Base-by-base conservation (phyloP, 2,329 filamentous ascomycete genomes). In the Karstenula rhodostoma region DNA sequence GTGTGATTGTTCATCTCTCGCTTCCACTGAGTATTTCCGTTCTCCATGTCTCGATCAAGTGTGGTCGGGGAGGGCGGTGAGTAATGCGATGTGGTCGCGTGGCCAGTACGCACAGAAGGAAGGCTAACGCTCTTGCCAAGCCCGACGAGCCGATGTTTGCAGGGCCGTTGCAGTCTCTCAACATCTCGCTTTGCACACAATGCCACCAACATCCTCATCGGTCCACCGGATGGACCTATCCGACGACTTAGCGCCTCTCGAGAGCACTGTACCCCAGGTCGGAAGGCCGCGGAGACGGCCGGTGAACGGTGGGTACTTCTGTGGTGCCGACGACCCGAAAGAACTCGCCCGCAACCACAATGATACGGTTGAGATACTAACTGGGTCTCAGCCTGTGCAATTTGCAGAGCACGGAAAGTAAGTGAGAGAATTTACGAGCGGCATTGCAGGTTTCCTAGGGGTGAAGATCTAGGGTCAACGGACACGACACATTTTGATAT, bases 281-380 rank as follows among this genome's bases (percentile, higher is more conserved):
- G 57, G 55, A 55, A 49, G 60, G 61, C 62, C 66, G 62, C 67
- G 70, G 44, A 69, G 62, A 59, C 67, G 70, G 52, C 67, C 69
- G 46, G 57, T 70, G n/a, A 72, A 72, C 58, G 70, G 70, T 72
- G 65, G 48, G 60, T 57, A 22, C 2, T 9, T 37, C 23, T 47
- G 19, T 17, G 13, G 7, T 15, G 43, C 60, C 54, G 50, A 60
- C 43, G 56, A 58, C 27, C 57, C 57, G 55, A 58, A 15, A 19
- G 6, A 40, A 50, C 23, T 37, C 50, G 17, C 23, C 27, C 23
- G 42, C 37, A 33, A 46, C 40, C 40, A 7, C 25, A 32, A 33
- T 19, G 27, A 42, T 19, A 22, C 15, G 17, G 10, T 22, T 13
- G 17, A 27, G 7, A 37, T 33, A 54, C 66, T 68, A 60, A 67